Evolutionary conservation across 305 asterid genomes (phyloP), one percentile per base, ranked within the genome.

Genomic region (Fraxinus nigra): DNA sequence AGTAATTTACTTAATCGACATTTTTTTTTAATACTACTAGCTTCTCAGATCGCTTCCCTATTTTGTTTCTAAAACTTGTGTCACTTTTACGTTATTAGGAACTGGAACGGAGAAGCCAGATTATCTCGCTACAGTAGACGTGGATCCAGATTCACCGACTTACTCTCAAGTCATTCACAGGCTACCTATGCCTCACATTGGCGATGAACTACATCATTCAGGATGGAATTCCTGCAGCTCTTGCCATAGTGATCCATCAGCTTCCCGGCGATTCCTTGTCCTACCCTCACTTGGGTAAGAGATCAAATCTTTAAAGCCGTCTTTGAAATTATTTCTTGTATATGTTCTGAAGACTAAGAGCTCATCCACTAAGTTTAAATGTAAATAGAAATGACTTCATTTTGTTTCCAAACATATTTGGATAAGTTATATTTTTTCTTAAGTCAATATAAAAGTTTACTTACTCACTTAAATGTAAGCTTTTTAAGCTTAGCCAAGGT

Each of bases 211-310:
- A 0, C 99, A 96, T 82, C 99, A 96, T 82, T 91, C 99, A 61
- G 98, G 99, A 73, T 96, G 99, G 99, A 96, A 96, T 86, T 69
- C 99, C 37, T 96, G 99, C 92, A 96, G 99, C 86, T 96, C 99
- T 79, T 96, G 99, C 89, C 87, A 90, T 85, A 92, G 92, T n/a
- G 97, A 93, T 80, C 81, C 97, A 6, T 88, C 92, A 2, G 94
- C 97, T 84, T 22, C 90, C 16, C 87, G 99, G 11, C 90, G 96
- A 32, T 96, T 67, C 89, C 98, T 96, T 16, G 93, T 96, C 85
- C 89, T 96, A 76, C 99, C 99, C 80, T 86, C 99, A 0, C 92
- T 96, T 7, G 84, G 92, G 99, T 96, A 82, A 92, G 96, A 67
- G 22, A 14, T 35, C 46, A 61, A 48, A 72, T 84, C 34, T 72